phyloP scores from a whole-genome alignment of 768 basidiomycete genomes.

The Russula lepida region DNA sequence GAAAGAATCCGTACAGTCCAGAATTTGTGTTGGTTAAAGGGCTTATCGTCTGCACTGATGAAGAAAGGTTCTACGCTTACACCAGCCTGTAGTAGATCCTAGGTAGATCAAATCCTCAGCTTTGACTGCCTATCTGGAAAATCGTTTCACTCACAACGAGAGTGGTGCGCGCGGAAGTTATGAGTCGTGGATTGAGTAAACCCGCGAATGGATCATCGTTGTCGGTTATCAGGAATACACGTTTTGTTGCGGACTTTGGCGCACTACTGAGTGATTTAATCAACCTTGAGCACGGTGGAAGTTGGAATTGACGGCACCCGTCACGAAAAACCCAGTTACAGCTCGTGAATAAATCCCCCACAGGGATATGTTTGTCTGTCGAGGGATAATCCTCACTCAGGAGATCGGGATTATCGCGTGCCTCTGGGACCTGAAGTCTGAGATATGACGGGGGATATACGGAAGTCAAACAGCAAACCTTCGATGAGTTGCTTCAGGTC shows the following conservation, averaged over 20 bases:
- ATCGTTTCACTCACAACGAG: constrained; percentile 41
- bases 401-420: constrained; percentile 52
- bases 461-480: constrained; percentile 35
- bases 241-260: constrained; percentile 83
- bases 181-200: constrained; percentile 46
- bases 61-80: constrained; percentile 84
- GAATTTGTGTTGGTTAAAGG: constrained; percentile 68
- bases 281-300: not conserved
- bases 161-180: constrained; percentile 64
- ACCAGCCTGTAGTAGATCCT: constrained; percentile 80
- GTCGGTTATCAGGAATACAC: constrained; percentile 90
- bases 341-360: constrained; percentile 86
- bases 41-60: constrained; percentile 57
- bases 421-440: constrained; percentile 37
- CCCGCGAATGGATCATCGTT: constrained; percentile 68
- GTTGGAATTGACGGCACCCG: constrained; percentile 43
- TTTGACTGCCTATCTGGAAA: not conserved
- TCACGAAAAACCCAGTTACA: constrained; percentile 87
- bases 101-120: not conserved
- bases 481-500: constrained; percentile 71
- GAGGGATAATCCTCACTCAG: constrained; percentile 60
- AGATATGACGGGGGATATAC: not conserved
- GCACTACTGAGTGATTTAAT: constrained; percentile 39
- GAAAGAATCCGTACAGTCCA: constrained; percentile 51
- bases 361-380: constrained; percentile 50